These are phyloP conservation scores for Ogataea pini DNA, from an alignment of 805 yeast species.

Conservation along the genomic window DNA sequence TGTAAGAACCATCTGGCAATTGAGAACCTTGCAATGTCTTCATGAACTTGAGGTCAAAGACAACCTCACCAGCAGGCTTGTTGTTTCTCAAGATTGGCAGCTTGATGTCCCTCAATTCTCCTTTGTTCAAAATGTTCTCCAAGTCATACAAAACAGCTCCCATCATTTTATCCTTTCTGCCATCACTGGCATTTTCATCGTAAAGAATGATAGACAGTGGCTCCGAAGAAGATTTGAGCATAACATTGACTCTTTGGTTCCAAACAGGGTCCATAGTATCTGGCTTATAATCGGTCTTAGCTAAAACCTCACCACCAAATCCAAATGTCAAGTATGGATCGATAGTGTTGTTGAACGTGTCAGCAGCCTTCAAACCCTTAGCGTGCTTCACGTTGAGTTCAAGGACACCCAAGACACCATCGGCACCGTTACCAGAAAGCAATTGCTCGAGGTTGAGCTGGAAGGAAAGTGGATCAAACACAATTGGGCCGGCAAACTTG, in stretches of 20 bases:
- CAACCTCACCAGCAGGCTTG: constrained; percentile 75
- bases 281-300: constrained; percentile 64
- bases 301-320: constrained; percentile 57
- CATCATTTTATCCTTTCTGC: constrained; percentile 71
- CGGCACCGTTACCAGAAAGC: constrained; percentile 75
- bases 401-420: constrained; percentile 85
- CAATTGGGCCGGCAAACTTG: constrained; percentile 85
- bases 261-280: constrained; percentile 76
- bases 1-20: constrained; percentile 77
- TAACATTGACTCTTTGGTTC: constrained; percentile 75
- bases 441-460: constrained; percentile 91
- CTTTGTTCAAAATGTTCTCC: constrained; percentile 58
- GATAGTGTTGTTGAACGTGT: constrained; percentile 70
- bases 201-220: constrained; percentile 71
- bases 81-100: constrained; percentile 76
- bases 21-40: constrained; percentile 67
- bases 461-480: constrained; percentile 88
- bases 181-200: constrained; percentile 68
- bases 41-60: constrained; percentile 70
- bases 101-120: constrained; percentile 47
- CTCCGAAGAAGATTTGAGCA: constrained; percentile 75
- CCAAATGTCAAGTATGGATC: constrained; percentile 88
- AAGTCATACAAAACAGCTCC: constrained; percentile 78
- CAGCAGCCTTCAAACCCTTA: constrained; percentile 65
- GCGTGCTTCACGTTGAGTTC: constrained; percentile 70